Percentiles rank a stretch among this genome's conserved stretches.
Evolutionary conservation across 2,329 filamentous ascomycete species (phyloP).

Genomic region (Claviceps paspali): DNA sequence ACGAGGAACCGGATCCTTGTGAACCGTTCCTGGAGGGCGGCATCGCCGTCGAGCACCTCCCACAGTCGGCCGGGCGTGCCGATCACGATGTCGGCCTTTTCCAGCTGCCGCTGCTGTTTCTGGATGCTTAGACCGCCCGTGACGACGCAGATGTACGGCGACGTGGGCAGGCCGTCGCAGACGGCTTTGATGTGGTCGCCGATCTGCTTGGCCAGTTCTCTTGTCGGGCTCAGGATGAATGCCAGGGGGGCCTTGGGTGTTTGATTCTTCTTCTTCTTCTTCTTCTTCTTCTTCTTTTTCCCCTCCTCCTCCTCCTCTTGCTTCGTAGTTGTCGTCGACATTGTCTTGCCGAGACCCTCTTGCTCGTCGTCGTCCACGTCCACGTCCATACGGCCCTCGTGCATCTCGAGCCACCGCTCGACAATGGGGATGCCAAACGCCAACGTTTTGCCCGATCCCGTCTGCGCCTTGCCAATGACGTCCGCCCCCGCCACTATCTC

Average conservation of each 20-base stretch:
- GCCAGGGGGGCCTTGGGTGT: constrained; percentile 44
- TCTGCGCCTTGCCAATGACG: constrained; percentile 89
- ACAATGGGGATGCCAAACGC: constrained; percentile 90
- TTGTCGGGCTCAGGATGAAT: constrained; percentile 75
- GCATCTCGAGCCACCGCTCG: constrained; percentile 56
- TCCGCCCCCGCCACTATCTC: constrained; percentile 72
- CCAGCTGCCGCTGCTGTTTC: constrained; percentile 78
- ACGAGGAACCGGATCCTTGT: constrained; percentile 68
- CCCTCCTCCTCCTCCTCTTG: not conserved
- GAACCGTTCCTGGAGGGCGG: constrained; percentile 53
- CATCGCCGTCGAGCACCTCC: constrained; percentile 75
- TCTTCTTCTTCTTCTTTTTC: constrained; percentile 11
- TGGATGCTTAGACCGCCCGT: constrained; percentile 89
- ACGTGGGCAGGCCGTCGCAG: constrained; percentile 43
- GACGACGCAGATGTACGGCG: constrained; percentile 67
- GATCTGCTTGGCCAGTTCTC: constrained; percentile 88
- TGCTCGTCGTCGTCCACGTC: constrained; percentile 3
- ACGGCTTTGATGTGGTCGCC: constrained; percentile 66
- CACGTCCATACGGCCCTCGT: constrained; percentile 20
- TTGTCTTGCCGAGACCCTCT: not conserved
- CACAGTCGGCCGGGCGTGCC: constrained; percentile 85
- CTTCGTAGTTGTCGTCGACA: not conserved
- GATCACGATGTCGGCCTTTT: constrained; percentile 80
- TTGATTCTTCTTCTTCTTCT: constrained; percentile 4
- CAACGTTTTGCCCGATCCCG: constrained; percentile 90